These are phyloP conservation scores for Setaria italica DNA, from an alignment of 202 grass and related monocot genomes.

Conservation along the genomic window DNA sequence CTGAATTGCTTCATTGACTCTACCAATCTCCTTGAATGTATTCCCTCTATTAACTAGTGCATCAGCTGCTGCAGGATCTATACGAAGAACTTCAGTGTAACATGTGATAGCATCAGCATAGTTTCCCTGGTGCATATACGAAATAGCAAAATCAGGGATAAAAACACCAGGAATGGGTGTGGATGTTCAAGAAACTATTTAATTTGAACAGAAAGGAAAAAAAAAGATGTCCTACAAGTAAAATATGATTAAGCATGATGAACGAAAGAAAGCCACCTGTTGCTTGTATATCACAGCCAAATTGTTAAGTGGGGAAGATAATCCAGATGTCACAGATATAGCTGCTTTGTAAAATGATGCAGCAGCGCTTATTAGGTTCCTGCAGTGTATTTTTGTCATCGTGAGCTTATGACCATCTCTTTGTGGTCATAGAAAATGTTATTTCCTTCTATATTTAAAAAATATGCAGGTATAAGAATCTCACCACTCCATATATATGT, in stretches of 20 bases:
- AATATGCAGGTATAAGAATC: slow-evolving; percentile 38
- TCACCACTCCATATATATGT: slow-evolving; percentile 99
- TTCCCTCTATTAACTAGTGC: slow-evolving; percentile 97
- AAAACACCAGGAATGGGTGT: neutral
- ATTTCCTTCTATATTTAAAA: neutral
- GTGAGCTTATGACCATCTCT: slow-evolving; percentile 5
- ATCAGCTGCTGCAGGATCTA: slow-evolving; percentile 94
- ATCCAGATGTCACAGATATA: slow-evolving; percentile 86
- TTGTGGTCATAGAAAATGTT: slow-evolving; percentile 4
- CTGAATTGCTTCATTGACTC: slow-evolving; percentile 94
- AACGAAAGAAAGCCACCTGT: slow-evolving; percentile 54
- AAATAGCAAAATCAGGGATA: neutral
- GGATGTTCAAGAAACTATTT: neutral
- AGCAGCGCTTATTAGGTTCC: slow-evolving; percentile 81
- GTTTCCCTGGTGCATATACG: slow-evolving; percentile 72
- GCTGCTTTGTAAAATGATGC: slow-evolving; percentile 96
- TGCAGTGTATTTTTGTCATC: slow-evolving; percentile 43
- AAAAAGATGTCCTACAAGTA: neutral
- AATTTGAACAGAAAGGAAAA: slow-evolving; percentile 1
- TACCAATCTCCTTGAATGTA: slow-evolving; percentile 95
- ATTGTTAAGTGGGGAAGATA: slow-evolving; percentile 96
- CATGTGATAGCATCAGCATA: slow-evolving; percentile 95
- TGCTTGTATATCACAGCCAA: slow-evolving; percentile 99
- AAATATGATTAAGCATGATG: neutral
- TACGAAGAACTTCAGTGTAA: slow-evolving; percentile 87